Evolutionary conservation across 129 eudicot genomes (phyloP), one percentile per base, ranked within the genome.

Genomic region (carrot (Daucus carota)): DNA sequence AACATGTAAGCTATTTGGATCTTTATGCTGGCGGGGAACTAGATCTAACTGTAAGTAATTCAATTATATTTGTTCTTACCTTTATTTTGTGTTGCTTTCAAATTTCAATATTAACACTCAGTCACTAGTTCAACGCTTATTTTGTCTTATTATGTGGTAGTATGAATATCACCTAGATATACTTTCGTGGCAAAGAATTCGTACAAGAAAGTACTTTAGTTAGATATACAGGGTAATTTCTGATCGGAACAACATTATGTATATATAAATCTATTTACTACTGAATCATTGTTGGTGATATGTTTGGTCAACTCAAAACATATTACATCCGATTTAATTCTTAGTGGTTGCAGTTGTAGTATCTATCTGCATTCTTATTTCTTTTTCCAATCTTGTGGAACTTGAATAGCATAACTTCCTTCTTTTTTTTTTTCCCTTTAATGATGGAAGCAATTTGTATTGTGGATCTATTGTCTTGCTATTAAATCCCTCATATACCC

Each of bases 21-120:
- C 44, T 26, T 57, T 60, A 41, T 31, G 76, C 72, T 12, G n/a
- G 28, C 6, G 80, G 44, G 52, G 43, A 73, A 29, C 65, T 31
- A 71, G 71, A 54, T 15, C 60, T 32, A 40, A 11, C 9, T 69
- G 60, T 48, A 16, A 44, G 66, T 22, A 31, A 31, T 48, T 13
- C 20, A 8, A 26, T 17, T 1, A 29, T 38, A 46, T 73, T 46
- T 77, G 46, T 10, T 66, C 20, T 32, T 43, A 15, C 33, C 24
- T 66, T 29, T 72, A 40, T 54, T 7, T 52, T 52, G 48, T 52
- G 62, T 63, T 63, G 70, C 70, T 63, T 14, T 63, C 15, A n/a
- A 9, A 31, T 54, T 57, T n/a, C 8, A n/a, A 29, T 28, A n/a
- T 59, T 29, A 26, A 63, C 38, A 13, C 6, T 63, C 40, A 31